Evolutionary conservation across 2,329 filamentous ascomycete species (phyloP), one percentile per base, ranked within the genome.

Genomic region (Atkinsonella hypoxylon): DNA sequence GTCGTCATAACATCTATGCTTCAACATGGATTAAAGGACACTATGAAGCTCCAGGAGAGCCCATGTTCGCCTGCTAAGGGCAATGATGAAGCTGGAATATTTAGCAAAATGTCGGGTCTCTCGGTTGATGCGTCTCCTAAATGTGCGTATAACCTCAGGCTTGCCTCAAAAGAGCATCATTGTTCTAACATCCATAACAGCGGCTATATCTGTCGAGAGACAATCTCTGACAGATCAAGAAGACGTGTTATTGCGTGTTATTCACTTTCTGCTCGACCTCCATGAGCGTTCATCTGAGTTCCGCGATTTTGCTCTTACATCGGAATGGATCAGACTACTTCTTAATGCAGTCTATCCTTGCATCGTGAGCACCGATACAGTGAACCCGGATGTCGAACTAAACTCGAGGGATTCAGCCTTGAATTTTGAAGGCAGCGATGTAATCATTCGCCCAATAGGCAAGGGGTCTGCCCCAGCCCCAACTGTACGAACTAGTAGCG

Each of bases 1-100:
- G 77, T 84, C 0, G 83, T 95, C 11, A 84, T 98, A 44, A 83
- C 82, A 5, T 79, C 83, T 0, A 94, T 98, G 89, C 71, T 98
- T 2, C 87, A 94, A 61, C 83, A 86, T 61, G 91, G 89, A 0
- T 66, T 97, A 20, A 85, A 87, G 55, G 79, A 85, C 51, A 72
- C 87, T 7, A 72, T 83, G 48, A 79, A 77, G 55, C 74, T 81
- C 26, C 78, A 82, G 55, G 75, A 78, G 50, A 77, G 82, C 54
- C 74, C 78, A 1, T 74, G 78, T 48, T 82, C 79, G 1, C 77
- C 79, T 2, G 57, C 58, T 2, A 61, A 56, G n/a, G 47, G 30
- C 43, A 22, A 30, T 22, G 13, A 13, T 20, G 43, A 17, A 20
- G 43, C 18, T 39, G 31, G 20, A 2, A 7, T 39, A 15, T 38